phyloP scores from a whole-genome alignment of 257 asterid genomes.

The Nicotiana otophora region DNA sequence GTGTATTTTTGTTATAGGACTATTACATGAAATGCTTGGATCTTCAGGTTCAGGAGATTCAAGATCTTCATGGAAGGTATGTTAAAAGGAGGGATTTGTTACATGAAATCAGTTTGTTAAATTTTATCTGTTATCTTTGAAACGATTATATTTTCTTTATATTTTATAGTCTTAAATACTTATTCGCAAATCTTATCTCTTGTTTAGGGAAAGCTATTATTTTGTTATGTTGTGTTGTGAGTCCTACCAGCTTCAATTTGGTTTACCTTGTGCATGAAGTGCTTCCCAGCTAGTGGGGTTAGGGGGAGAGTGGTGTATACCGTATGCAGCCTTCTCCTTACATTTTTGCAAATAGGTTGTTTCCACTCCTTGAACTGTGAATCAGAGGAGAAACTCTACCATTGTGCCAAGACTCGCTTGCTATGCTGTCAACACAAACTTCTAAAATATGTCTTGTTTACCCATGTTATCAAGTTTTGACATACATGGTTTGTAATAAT shows the following conservation, averaged over 20 bases:
- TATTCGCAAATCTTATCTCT: background rate
- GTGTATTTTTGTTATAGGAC: constrained; percentile 41
- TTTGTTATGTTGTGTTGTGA: background rate
- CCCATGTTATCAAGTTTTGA: background rate
- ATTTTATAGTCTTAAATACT: background rate
- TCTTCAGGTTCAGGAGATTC: constrained; percentile 57
- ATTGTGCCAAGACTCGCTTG: background rate
- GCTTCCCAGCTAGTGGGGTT: background rate
- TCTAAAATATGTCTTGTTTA: background rate
- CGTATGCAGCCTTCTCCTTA: background rate
- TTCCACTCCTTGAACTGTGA: background rate
- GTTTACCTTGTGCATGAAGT: background rate
- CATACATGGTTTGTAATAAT: background rate
- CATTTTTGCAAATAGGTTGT: background rate
- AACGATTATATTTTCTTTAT: background rate
- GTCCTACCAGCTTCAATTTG: background rate
- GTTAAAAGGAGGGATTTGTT: background rate
- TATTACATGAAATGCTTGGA: constrained; percentile 86
- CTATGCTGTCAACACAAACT: background rate
- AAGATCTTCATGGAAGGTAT: constrained; percentile 91
- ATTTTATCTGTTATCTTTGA: constrained; percentile 3
- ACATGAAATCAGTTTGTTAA: background rate
- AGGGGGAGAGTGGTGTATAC: background rate
- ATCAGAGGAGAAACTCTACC: background rate
- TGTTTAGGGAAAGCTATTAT: background rate